phyloP scores from a whole-genome alignment of 345 rosid species.

The Dimocarpus longan region DNA sequence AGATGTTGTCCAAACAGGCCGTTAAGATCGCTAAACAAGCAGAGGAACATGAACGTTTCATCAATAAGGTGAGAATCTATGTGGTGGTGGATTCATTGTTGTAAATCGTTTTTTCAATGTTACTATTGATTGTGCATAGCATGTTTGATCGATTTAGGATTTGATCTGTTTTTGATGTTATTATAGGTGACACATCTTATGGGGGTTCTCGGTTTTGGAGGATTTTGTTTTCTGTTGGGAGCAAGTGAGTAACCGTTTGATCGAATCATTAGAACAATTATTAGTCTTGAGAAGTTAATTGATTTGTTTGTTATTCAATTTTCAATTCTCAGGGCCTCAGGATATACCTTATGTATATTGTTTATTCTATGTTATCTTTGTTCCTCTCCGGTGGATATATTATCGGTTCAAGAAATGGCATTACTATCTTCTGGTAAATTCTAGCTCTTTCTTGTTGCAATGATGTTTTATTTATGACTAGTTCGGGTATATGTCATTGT shows the following conservation, averaged over 20 bases:
- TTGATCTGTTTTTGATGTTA: conserved; percentile 25
- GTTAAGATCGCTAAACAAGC: conserved; percentile 93
- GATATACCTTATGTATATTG: conserved; percentile 85
- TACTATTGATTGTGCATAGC: not conserved
- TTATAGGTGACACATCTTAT: conserved; percentile 77
- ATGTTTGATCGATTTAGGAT: not conserved
- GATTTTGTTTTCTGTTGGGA: conserved; percentile 88
- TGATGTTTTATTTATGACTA: not conserved
- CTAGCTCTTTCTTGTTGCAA: conserved; percentile 18
- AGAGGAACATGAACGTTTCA: conserved; percentile 85
- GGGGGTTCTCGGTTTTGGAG: conserved; percentile 94
- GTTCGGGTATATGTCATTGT: not conserved
- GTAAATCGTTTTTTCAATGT: not conserved
- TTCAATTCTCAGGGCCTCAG: conserved; percentile 69
- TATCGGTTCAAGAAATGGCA: conserved; percentile 98
- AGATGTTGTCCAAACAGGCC: conserved; percentile 87
- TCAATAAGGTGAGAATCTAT: conserved; percentile 59
- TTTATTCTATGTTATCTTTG: conserved; percentile 75
- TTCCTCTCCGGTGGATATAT: conserved; percentile 97
- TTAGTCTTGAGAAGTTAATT: conserved; percentile 5
- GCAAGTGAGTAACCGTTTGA: conserved; percentile 64
- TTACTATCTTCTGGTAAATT: conserved; percentile 88
- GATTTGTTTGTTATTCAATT: conserved; percentile 8
- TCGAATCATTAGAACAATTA: conserved; percentile 7
- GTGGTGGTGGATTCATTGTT: not conserved